These are phyloP conservation scores for Lactarius trivialis DNA, from an alignment of 768 basidiomycete species.

Conservation along the genomic window DNA sequence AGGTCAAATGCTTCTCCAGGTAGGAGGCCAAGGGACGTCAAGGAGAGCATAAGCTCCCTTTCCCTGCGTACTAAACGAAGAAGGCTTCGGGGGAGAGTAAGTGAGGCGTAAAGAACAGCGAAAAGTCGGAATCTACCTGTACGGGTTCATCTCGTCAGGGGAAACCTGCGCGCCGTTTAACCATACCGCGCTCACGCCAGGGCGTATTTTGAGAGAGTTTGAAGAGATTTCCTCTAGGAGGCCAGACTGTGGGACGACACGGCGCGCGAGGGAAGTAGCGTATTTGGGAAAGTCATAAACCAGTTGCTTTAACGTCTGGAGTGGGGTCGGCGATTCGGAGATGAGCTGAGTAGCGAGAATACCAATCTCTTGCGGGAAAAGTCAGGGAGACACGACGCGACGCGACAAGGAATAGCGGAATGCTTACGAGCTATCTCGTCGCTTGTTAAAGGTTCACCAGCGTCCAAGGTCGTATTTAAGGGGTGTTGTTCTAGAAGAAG, in stretches of 20 bases:
- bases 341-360: slow-evolving; percentile 72
- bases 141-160: slow-evolving; percentile 62
- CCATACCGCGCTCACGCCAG: slow-evolving; percentile 60
- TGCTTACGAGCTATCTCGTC: slow-evolving; percentile 41
- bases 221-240: slow-evolving; percentile 49
- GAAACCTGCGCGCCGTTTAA: slow-evolving; percentile 66
- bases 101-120: not conserved
- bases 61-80: slow-evolving; percentile 71
- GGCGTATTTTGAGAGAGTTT: slow-evolving; percentile 50
- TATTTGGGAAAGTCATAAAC: slow-evolving; percentile 90
- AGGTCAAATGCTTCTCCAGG: slow-evolving; percentile 64
- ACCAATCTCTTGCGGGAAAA: slow-evolving; percentile 48
- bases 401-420: not conserved
- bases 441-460: slow-evolving; percentile 40
- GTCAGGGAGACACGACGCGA: slow-evolving; percentile 37
- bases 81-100: slow-evolving; percentile 37
- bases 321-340: slow-evolving; percentile 45
- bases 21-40: slow-evolving; percentile 57
- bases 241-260: slow-evolving; percentile 46
- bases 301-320: slow-evolving; percentile 56
- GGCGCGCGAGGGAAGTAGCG: slow-evolving; percentile 63
- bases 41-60: slow-evolving; percentile 48
- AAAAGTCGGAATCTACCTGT: slow-evolving; percentile 38
- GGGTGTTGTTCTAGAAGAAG: slow-evolving; percentile 21
- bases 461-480: slow-evolving; percentile 35